Conservation (phyloP, 2,329 filamentous ascomycete species). For the Alternaria dauci region DNA sequence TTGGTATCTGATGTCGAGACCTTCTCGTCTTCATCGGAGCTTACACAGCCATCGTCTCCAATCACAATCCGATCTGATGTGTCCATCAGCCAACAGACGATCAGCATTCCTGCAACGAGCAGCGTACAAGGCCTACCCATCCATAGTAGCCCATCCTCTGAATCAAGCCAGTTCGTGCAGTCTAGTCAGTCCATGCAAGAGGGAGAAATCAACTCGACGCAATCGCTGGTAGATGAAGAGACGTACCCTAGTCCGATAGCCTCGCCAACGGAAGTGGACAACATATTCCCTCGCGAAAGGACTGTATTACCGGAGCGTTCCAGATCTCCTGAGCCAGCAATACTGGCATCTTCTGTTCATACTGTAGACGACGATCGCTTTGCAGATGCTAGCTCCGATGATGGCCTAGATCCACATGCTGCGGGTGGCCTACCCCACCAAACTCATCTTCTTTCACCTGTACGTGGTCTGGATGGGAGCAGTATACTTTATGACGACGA, state of each 20-base stretch:
- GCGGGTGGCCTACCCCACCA: slow-evolving; percentile 16
- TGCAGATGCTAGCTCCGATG: slow-evolving; percentile 53
- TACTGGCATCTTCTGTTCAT: slow-evolving; percentile 36
- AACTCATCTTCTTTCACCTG: slow-evolving; percentile 18
- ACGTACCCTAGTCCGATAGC: slow-evolving; percentile 1
- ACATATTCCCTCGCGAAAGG: slow-evolving; percentile 6
- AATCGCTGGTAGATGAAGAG: slow-evolving; percentile 4
- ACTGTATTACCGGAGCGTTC: slow-evolving; percentile 1
- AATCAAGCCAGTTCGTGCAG: neutral
- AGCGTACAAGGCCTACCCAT: slow-evolving; percentile 2
- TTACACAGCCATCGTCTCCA: slow-evolving; percentile 68
- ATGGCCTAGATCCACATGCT: slow-evolving; percentile 31
- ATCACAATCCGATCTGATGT: slow-evolving; percentile 57
- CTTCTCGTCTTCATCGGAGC: slow-evolving; percentile 67
- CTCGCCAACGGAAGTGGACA: slow-evolving; percentile 6
- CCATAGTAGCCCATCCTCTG: neutral
- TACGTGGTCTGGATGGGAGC: slow-evolving; percentile 34
- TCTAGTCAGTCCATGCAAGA: slow-evolving; percentile 1
- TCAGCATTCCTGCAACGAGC: slow-evolving; percentile 32
- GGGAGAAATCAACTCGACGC: slow-evolving; percentile 1
- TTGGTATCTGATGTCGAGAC: slow-evolving; percentile 73
- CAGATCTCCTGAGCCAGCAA: slow-evolving; percentile 14
- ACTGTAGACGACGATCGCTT: slow-evolving; percentile 53
- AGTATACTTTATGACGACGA: slow-evolving; percentile 48
- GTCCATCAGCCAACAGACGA: slow-evolving; percentile 28